Percentiles rank a stretch among this genome's conserved stretches.
Conservation (phyloP, 371 early-diverging fungal genomes). For the Mortierella sp. region DNA sequence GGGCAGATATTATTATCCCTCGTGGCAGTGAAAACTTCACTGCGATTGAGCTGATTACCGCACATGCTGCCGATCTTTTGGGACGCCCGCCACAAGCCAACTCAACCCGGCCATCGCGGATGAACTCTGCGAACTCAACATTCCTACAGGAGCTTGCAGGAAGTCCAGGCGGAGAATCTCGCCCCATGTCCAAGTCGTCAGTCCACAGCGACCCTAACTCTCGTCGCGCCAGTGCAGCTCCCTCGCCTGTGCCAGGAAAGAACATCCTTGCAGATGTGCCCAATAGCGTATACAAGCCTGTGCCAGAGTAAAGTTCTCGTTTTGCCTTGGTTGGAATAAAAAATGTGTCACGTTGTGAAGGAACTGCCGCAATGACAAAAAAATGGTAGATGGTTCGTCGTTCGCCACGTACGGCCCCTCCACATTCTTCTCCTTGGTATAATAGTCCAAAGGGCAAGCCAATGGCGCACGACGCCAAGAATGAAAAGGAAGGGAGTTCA, state of each 20-base stretch:
- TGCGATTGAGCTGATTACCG: conserved; percentile 80
- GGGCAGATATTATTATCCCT: conserved; percentile 91
- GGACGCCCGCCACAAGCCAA: conserved; percentile 41
- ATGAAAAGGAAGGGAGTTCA: too few relatives aligned
- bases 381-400: too few relatives aligned
- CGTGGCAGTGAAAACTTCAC: conserved; percentile 81
- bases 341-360: neutral
- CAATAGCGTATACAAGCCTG: conserved; percentile 45
- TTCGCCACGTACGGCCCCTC: too few relatives aligned
- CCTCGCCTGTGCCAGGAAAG: conserved; percentile 46
- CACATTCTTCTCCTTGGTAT: too few relatives aligned
- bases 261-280: conserved; percentile 27
- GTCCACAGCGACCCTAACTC: conserved; percentile 17
- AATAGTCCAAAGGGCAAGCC: too few relatives aligned
- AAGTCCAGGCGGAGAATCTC: conserved; percentile 23
- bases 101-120: conserved; percentile 30
- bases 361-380: too few relatives aligned
- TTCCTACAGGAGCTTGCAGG: conserved; percentile 20
- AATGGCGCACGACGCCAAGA: too few relatives aligned
- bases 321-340: neutral
- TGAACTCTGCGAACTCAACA: conserved; percentile 17
- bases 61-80: conserved; percentile 72
- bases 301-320: conserved; percentile 33
- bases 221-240: conserved; percentile 19
- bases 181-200: conserved; percentile 10